Evolutionary conservation across 2,329 filamentous ascomycete genomes (phyloP).

Genomic region (Pestalotiopsis fici): DNA sequence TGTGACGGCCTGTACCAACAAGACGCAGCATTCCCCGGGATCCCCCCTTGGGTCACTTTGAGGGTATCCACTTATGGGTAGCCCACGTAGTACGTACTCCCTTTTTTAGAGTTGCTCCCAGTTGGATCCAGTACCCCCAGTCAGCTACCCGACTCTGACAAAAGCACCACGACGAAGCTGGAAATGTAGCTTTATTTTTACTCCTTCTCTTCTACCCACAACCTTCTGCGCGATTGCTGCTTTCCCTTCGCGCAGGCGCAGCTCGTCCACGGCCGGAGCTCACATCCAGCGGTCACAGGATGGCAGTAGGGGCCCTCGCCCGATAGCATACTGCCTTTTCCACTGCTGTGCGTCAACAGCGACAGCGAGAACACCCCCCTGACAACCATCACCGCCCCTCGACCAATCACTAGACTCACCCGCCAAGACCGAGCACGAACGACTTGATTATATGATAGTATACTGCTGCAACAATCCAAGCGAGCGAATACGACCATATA

Average conservation of each 20-base stretch:
- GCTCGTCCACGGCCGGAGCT: neutral
- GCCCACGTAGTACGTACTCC: neutral
- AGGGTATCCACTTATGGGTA: neutral
- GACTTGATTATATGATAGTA: neutral
- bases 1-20: too few relatives aligned
- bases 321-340: neutral
- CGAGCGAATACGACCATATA: neutral
- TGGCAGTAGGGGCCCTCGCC: neutral
- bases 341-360: neutral
- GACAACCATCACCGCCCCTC: neutral
- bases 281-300: neutral
- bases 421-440: neutral
- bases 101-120: neutral
- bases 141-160: neutral
- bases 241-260: neutral
- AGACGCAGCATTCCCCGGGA: neutral
- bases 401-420: neutral
- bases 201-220: neutral
- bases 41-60: neutral
- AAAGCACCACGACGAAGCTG: neutral
- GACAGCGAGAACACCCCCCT: neutral
- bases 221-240: neutral
- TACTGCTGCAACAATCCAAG: neutral
- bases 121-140: neutral
- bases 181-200: neutral